A percentile compares a stretch with the other conserved stretches of the same genome.
phyloP scores from a whole-genome alignment of 768 basidiomycete species.

The Tylopilus felleus region DNA sequence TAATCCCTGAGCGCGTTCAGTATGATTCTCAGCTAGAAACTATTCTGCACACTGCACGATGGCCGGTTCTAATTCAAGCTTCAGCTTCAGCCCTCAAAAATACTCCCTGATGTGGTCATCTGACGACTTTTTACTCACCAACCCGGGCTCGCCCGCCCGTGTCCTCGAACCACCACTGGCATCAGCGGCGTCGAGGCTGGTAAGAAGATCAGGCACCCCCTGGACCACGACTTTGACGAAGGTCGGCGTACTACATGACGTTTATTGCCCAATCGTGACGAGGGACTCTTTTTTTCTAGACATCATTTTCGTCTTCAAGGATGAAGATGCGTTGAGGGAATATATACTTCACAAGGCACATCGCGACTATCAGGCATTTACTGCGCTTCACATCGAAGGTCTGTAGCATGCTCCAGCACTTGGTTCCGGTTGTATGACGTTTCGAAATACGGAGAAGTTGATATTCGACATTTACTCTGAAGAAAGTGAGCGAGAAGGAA shows the following conservation, averaged over 20 bases:
- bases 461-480: conserved; percentile 23
- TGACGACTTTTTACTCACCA: too few relatives aligned
- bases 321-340: conserved; percentile 7
- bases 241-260: conserved; percentile 7
- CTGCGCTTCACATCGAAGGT: conserved; percentile 20
- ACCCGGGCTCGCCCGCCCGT: too few relatives aligned
- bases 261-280: background rate
- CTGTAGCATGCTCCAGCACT: background rate
- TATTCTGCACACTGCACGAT: background rate
- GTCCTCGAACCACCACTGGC: too few relatives aligned
- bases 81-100: too few relatives aligned
- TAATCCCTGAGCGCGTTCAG: background rate
- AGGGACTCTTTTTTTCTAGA: conserved; percentile 6
- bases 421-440: background rate
- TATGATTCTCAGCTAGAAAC: too few relatives aligned
- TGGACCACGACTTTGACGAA: conserved; percentile 23
- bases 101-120: too few relatives aligned
- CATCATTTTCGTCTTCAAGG: conserved; percentile 22
- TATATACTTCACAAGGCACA: conserved; percentile 19
- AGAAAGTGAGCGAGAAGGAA: conserved; percentile 4
- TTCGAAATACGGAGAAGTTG: conserved; percentile 12
- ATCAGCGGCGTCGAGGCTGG: conserved; percentile 15
- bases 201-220: conserved; percentile 13
- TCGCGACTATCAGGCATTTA: conserved; percentile 1
- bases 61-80: background rate